phyloP scores from a whole-genome alignment of 176 grass and related monocot species.

The Triticum urartu region DNA sequence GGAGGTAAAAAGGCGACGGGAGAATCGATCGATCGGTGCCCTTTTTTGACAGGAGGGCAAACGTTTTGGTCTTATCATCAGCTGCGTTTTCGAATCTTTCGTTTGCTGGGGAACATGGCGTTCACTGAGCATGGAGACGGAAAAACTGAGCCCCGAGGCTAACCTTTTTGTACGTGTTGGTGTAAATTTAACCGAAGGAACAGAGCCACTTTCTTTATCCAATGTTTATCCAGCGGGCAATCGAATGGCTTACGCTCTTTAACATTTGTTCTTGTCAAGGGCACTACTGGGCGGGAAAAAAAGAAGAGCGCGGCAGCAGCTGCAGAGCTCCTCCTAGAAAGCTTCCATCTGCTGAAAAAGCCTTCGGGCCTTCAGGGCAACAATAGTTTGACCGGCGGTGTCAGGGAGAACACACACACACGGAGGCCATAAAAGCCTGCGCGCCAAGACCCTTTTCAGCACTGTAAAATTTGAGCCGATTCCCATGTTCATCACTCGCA shows the following conservation, averaged over 20 bases:
- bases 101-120: background rate
- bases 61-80: background rate
- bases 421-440: background rate
- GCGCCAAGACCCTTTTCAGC: background rate
- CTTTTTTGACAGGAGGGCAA: background rate
- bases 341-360: constrained; percentile 4
- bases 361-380: background rate
- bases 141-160: background rate
- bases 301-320: background rate
- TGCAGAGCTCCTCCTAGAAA: background rate
- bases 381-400: constrained; percentile 27
- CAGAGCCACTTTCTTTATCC: background rate
- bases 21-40: background rate
- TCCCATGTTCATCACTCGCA: background rate
- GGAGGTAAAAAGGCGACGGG: background rate
- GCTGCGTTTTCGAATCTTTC: background rate
- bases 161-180: no score
- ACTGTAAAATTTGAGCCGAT: background rate
- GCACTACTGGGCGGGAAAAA: background rate
- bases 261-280: no score
- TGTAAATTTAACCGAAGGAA: background rate
- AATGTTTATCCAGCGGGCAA: background rate
- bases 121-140: background rate
- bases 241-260: background rate
- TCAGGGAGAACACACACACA: background rate